Conservation (phyloP, 495 filamentous ascomycete genomes). For the Hamigera avellanea region DNA sequence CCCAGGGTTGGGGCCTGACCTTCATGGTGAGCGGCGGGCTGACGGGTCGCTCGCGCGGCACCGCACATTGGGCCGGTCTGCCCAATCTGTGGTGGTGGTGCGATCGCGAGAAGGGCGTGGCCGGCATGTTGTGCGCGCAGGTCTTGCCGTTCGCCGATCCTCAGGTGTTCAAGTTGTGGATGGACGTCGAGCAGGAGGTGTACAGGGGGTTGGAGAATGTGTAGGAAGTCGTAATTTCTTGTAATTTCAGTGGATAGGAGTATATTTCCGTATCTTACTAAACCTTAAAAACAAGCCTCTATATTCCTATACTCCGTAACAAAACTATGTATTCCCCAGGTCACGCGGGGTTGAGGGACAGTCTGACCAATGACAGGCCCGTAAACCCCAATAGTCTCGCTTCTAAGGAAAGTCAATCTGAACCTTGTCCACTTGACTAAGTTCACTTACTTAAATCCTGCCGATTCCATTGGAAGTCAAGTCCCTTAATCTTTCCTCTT, state of each 20-base stretch:
- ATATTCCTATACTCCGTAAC: no score
- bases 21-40: conserved; percentile 39
- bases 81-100: conserved; percentile 47
- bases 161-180: conserved; percentile 29
- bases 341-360: no score
- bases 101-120: conserved; percentile 44
- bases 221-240: background rate
- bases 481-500: no score
- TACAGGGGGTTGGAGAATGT: conserved; percentile 9
- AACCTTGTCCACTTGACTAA: no score
- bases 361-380: no score
- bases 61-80: conserved; percentile 42
- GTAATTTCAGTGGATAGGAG: background rate
- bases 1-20: conserved; percentile 50
- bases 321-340: no score
- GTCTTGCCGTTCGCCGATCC: conserved; percentile 40
- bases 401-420: no score
- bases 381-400: no score
- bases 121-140: conserved; percentile 40
- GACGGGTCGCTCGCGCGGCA: conserved; percentile 36
- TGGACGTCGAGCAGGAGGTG: conserved; percentile 20
- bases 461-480: no score
- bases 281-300: no score
- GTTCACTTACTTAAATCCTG: no score
- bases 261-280: no score